Percentiles rank a stretch among this genome's conserved stretches.
phyloP scores from a whole-genome alignment of 495 filamentous ascomycete species.

The Aspergillus olivimuriae region DNA sequence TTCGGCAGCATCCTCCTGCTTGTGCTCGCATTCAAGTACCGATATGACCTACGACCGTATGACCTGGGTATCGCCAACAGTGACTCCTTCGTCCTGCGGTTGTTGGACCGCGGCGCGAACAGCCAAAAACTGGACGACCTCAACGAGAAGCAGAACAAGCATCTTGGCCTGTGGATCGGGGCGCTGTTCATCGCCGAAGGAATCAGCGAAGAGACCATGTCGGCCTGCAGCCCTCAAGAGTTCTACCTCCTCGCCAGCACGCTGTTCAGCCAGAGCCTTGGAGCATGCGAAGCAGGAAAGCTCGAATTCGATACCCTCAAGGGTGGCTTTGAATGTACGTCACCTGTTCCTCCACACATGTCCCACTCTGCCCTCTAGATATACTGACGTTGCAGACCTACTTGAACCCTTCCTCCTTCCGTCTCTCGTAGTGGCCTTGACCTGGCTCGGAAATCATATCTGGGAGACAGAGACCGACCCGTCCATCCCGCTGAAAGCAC shows the following conservation, averaged over 20 bases:
- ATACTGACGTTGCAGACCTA: too few relatives aligned
- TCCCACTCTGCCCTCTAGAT: too few relatives aligned
- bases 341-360: neutral
- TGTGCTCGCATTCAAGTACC: conserved; percentile 73
- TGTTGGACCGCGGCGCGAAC: conserved; percentile 60
- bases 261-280: conserved; percentile 76
- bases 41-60: conserved; percentile 63
- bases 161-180: conserved; percentile 77
- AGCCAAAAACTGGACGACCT: conserved; percentile 59
- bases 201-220: conserved; percentile 84
- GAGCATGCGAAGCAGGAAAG: conserved; percentile 63
- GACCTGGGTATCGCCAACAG: conserved; percentile 58
- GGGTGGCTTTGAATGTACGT: conserved; percentile 81
- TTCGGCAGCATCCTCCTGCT: conserved; percentile 86
- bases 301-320: conserved; percentile 78
- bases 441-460: conserved; percentile 75
- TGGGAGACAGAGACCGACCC: conserved; percentile 61
- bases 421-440: conserved; percentile 73
- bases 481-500: conserved; percentile 58
- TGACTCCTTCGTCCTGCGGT: conserved; percentile 70
- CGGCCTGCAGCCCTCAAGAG: conserved; percentile 83
- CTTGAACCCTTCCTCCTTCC: conserved; percentile 87
- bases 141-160: conserved; percentile 64
- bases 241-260: conserved; percentile 91
- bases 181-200: conserved; percentile 81